Evolutionary conservation across 1,139 yeast genomes (phyloP).

Genomic region (Suhomyces coccinellae): DNA sequence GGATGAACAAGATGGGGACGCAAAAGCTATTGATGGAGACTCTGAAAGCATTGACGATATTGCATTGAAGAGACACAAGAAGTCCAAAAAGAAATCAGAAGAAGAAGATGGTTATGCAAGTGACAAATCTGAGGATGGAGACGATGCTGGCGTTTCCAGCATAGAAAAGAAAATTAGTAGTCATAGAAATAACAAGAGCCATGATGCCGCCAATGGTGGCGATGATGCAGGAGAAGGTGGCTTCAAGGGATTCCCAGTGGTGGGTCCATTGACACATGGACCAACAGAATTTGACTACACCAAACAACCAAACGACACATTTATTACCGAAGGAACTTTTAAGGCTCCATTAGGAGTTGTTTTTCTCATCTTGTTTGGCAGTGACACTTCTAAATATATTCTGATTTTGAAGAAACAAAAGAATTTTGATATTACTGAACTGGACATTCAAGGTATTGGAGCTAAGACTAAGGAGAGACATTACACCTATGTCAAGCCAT

Average conservation of each 20-base stretch:
- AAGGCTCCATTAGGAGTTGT: slow-evolving; percentile 83
- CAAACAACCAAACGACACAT: slow-evolving; percentile 59
- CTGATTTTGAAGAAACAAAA: slow-evolving; percentile 65
- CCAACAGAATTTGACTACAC: slow-evolving; percentile 45
- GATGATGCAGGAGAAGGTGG: slow-evolving; percentile 11
- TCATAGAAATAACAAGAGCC: slow-evolving; percentile 4
- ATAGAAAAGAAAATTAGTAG: slow-evolving; percentile 10
- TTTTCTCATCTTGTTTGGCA: slow-evolving; percentile 69
- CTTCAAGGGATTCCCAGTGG: slow-evolving; percentile 38
- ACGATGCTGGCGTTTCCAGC: slow-evolving; percentile 10
- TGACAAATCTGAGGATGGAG: slow-evolving; percentile 6
- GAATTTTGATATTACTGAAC: slow-evolving; percentile 62
- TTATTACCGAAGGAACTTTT: slow-evolving; percentile 59
- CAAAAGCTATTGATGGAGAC: neutral
- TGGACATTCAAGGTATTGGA: slow-evolving; percentile 43
- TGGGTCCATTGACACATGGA: slow-evolving; percentile 42
- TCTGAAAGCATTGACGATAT: slow-evolving; percentile 9
- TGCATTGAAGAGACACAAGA: slow-evolving; percentile 8
- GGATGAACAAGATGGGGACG: slow-evolving; percentile 11
- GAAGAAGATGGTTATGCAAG: slow-evolving; percentile 7
- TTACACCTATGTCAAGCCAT: slow-evolving; percentile 76
- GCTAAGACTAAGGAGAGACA: slow-evolving; percentile 45
- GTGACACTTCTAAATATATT: slow-evolving; percentile 59
- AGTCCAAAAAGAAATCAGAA: slow-evolving; percentile 4
- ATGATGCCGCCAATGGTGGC: slow-evolving; percentile 2